Conservation (phyloP, 345 rosid genomes). For the Linum usitatissimum region DNA sequence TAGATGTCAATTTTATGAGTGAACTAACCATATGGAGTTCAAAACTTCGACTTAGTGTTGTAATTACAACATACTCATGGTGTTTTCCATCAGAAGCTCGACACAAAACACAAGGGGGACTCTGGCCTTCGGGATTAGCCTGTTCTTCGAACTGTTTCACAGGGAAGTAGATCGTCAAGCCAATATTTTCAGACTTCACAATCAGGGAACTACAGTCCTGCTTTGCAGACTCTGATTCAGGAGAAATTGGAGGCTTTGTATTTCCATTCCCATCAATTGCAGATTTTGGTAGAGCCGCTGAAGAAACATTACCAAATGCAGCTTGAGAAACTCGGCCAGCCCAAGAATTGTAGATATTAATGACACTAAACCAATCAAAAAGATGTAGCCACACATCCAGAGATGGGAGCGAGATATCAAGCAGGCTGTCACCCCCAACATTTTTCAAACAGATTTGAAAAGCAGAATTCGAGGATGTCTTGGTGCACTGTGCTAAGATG, state of each 20-base stretch:
- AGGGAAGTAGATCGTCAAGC: conserved; percentile 48
- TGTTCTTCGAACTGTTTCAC: conserved; percentile 20
- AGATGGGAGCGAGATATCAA: conserved; percentile 57
- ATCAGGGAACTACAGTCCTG: conserved; percentile 15
- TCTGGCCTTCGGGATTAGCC: conserved; percentile 22
- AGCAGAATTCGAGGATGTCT: conserved; percentile 29
- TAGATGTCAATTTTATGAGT: conserved; percentile 37
- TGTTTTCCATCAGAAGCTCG: conserved; percentile 25
- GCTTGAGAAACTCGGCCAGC: conserved; percentile 28
- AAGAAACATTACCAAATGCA: conserved; percentile 14
- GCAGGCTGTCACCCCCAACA: conserved; percentile 25
- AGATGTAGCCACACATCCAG: conserved; percentile 62
- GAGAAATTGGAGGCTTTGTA: conserved; percentile 15
- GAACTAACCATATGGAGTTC: conserved; percentile 33
- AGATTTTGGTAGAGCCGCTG: conserved; percentile 16
- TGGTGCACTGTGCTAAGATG: conserved; percentile 47
- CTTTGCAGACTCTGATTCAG: conserved; percentile 18
- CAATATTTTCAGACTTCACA: conserved; percentile 46
- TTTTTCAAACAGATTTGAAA: conserved; percentile 34
- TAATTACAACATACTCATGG: conserved; percentile 37
- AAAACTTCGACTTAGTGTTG: conserved; percentile 31
- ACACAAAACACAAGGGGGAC: conserved; percentile 19
- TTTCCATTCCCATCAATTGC: conserved; percentile 14
- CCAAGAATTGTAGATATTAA: conserved; percentile 29
- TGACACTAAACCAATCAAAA: conserved; percentile 43